Conservation (phyloP, 495 filamentous ascomycete species). For the Lichina pygmaea region DNA sequence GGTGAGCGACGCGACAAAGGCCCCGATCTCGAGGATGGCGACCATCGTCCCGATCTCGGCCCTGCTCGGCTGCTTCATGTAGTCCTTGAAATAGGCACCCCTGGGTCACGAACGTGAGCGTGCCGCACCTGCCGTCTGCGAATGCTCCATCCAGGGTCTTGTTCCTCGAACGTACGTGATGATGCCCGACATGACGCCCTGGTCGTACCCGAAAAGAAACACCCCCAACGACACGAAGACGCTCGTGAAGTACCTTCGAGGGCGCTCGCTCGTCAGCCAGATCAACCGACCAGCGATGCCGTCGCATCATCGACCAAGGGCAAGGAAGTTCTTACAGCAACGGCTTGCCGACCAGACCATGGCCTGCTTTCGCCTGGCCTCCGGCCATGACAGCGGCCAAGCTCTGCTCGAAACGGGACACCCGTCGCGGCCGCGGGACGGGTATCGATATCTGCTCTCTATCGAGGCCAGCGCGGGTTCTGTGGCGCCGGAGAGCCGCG, state of each 20-base stretch:
- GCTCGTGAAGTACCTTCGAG: slow-evolving; percentile 70
- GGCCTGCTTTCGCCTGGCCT: slow-evolving; percentile 32
- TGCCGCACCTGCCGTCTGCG: background rate
- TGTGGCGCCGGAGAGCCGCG: slow-evolving; percentile 21
- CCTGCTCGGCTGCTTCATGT: slow-evolving; percentile 66
- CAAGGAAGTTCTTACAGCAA: slow-evolving; percentile 37
- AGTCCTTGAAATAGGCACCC: slow-evolving; percentile 62
- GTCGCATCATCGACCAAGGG: background rate
- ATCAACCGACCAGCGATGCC: no score
- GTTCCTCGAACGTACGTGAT: slow-evolving; percentile 46
- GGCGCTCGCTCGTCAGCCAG: background rate
- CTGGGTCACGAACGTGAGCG: slow-evolving; percentile 16
- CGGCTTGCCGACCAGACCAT: slow-evolving; percentile 87
- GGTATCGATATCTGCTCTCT: slow-evolving; percentile 73
- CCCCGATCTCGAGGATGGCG: slow-evolving; percentile 81
- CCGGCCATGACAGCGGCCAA: slow-evolving; percentile 70
- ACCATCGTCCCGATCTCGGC: slow-evolving; percentile 88
- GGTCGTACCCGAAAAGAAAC: slow-evolving; percentile 95
- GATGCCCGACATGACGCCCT: slow-evolving; percentile 97
- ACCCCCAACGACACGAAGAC: slow-evolving; percentile 95
- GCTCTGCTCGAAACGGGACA: slow-evolving; percentile 34
- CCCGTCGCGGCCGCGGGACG: slow-evolving; percentile 28
- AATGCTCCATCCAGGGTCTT: background rate
- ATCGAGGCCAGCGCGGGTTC: slow-evolving; percentile 22
- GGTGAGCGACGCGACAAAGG: slow-evolving; percentile 68